Base-by-base conservation (phyloP, 2,329 filamentous ascomycete species). In the Ramularia endophylla region DNA sequence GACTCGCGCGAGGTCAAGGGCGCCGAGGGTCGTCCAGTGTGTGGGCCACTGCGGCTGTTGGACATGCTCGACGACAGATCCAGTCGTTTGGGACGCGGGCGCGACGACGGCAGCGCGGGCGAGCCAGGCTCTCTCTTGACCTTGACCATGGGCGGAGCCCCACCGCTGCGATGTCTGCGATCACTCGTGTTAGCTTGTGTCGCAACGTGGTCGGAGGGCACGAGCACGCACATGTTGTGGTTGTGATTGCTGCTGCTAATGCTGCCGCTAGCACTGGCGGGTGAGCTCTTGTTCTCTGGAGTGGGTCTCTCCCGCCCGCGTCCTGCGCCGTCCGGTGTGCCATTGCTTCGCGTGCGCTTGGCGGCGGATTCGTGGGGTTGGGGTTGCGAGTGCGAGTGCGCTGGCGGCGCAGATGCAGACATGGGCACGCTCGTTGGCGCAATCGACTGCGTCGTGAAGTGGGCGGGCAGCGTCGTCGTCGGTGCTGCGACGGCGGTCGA, bases 71-170 rank as follows among this genome's bases (percentile, higher is more conserved):
- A 65, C 48, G 85, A 86, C 22, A 94, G 75, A 63, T 92, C 85
- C 43, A 94, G 75, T 59, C 80, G 83, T 58, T 83, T 78, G 11
- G 86, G 86, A 44, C 86, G 77, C 58, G 87, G 86, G 38, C 85
- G 78, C 40, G 83, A 77, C 45, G 80, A 77, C 38, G 80, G 74
- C 58, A 92, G 78, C 50, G 84, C 84, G 40, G 90, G 90, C 34
- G 90, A 95, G 30, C 84, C 70, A 9, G 89, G 89, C 65, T 98
- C 92, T 67, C 95, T 95, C 74, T 97, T 97, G 45, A 98, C 89
- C 51, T 94, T 77, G 49, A 95, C 94, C 68, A 87, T 89, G 29
- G 86, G 85, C 44, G 73, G 67, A 33, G 68, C 60, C 37, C 73
- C 63, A 6, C 22, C 22, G 63, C 69, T 66, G 62, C 75, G 71